Percentiles rank a stretch among this genome's conserved stretches.
phyloP scores from a whole-genome alignment of 2,329 filamentous ascomycete genomes.

The Xylariaceae sp. region DNA sequence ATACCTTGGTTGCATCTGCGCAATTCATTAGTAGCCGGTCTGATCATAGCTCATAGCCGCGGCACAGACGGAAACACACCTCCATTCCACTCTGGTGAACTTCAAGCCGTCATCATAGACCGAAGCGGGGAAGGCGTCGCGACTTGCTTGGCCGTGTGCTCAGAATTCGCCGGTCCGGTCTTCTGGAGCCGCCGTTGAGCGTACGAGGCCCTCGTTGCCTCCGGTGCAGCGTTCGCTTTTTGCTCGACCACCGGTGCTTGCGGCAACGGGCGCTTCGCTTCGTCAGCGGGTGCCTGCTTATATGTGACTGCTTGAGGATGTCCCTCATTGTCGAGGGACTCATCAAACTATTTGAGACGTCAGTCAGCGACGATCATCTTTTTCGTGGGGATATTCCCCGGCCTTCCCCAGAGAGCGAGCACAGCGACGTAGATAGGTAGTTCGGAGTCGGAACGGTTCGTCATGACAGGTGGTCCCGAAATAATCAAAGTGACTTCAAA shows the following conservation, averaged over 20 bases:
- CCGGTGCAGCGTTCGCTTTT: constrained; percentile 24
- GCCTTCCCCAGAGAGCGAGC: not conserved
- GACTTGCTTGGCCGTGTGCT: constrained; percentile 46
- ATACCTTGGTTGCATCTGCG: constrained; percentile 9
- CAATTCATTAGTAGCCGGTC: constrained; percentile 3
- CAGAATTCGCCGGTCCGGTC: constrained; percentile 43
- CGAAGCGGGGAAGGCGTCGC: constrained; percentile 64
- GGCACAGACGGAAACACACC: constrained; percentile 21
- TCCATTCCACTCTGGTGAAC: constrained; percentile 29
- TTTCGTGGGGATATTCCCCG: not conserved
- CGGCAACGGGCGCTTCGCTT: constrained; percentile 39
- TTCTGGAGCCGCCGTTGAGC: constrained; percentile 47
- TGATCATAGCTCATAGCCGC: not conserved
- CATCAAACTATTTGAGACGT: constrained; percentile 61
- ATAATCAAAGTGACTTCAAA: constrained; percentile 12
- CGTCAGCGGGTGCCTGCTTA: constrained; percentile 38
- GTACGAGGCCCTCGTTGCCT: constrained; percentile 34
- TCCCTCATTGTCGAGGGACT: constrained; percentile 86
- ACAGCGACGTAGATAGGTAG: not conserved
- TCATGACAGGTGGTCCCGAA: constrained; percentile 5
- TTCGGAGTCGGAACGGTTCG: not conserved
- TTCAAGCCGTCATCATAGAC: constrained; percentile 60
- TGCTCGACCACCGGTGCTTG: constrained; percentile 40
- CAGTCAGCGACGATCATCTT: constrained; percentile 57
- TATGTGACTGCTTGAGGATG: constrained; percentile 58